Conservation (phyloP, 768 basidiomycete genomes). For the Leccinum obscurum region DNA sequence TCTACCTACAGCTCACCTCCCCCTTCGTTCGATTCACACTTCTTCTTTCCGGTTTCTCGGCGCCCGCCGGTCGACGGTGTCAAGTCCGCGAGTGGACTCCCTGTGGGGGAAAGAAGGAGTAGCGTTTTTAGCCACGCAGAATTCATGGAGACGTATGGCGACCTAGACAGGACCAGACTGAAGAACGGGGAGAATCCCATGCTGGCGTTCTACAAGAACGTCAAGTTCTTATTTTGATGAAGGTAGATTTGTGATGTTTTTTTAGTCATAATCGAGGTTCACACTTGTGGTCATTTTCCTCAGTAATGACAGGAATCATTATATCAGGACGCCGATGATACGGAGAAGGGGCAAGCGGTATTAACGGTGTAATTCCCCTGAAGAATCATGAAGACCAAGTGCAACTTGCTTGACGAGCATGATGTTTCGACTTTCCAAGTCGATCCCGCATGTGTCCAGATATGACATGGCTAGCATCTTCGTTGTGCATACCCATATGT, state of each 20-base stretch:
- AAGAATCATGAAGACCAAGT: no score
- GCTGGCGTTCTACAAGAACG: conserved; percentile 89
- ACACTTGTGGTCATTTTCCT: not conserved
- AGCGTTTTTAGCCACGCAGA: conserved; percentile 86
- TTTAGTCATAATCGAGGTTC: not conserved
- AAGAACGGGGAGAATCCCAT: conserved; percentile 87
- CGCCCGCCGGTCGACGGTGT: conserved; percentile 70
- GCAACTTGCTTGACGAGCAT: not conserved
- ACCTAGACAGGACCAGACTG: conserved; percentile 66
- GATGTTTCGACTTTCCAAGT: not conserved
- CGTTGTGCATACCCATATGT: not conserved
- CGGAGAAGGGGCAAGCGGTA: not conserved
- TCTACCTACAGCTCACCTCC: conserved; percentile 50
- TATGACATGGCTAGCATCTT: not conserved
- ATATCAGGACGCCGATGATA: not conserved
- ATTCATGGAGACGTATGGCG: conserved; percentile 85
- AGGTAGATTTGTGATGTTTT: conserved; percentile 3
- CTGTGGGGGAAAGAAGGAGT: conserved; percentile 79
- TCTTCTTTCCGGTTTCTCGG: conserved; percentile 62
- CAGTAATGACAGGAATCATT: not conserved
- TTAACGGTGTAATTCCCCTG: not conserved
- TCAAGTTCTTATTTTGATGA: conserved; percentile 82
- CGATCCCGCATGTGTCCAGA: not conserved
- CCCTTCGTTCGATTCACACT: conserved; percentile 55
- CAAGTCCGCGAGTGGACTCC: conserved; percentile 69